phyloP scores from a whole-genome alignment of 1,139 yeast genomes.

The Candida frijolesensis region DNA sequence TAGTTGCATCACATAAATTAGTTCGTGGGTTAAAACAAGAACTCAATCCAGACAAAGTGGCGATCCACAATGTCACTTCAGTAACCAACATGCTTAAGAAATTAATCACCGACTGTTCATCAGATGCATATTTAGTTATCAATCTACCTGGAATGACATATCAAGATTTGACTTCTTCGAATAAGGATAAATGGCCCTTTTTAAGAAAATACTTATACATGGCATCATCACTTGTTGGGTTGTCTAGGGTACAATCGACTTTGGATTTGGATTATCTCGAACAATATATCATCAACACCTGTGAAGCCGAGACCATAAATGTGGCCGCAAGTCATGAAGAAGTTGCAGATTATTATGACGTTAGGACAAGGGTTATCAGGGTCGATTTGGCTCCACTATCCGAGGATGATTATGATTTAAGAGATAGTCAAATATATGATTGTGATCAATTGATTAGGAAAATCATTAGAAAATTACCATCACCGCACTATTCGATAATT shows the following conservation, averaged over 20 bases:
- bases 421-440: conserved; percentile 17
- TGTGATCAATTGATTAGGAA: conserved; percentile 56
- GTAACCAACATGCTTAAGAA: conserved; percentile 51
- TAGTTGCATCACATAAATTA: conserved; percentile 46
- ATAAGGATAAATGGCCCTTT: conserved; percentile 50
- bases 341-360: conserved; percentile 53
- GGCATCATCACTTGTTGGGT: conserved; percentile 65
- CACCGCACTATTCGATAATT: conserved; percentile 62
- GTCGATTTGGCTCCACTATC: conserved; percentile 57
- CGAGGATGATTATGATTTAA: conserved; percentile 15
- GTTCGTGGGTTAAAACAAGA: conserved; percentile 35
- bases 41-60: conserved; percentile 20
- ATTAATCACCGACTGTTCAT: conserved; percentile 60
- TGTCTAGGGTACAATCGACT: conserved; percentile 52
- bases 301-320: conserved; percentile 48
- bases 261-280: conserved; percentile 53
- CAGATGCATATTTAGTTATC: conserved; percentile 69
- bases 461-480: conserved; percentile 64
- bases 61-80: conserved; percentile 23
- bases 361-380: conserved; percentile 58
- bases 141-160: conserved; percentile 69
- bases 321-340: conserved; percentile 46
- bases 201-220: conserved; percentile 55
- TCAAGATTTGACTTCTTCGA: conserved; percentile 52
- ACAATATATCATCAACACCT: conserved; percentile 43